Percentiles rank a stretch among this genome's conserved stretches.
Evolutionary conservation across 306 rosid species (phyloP).

Genomic region (Geum urbanum): DNA sequence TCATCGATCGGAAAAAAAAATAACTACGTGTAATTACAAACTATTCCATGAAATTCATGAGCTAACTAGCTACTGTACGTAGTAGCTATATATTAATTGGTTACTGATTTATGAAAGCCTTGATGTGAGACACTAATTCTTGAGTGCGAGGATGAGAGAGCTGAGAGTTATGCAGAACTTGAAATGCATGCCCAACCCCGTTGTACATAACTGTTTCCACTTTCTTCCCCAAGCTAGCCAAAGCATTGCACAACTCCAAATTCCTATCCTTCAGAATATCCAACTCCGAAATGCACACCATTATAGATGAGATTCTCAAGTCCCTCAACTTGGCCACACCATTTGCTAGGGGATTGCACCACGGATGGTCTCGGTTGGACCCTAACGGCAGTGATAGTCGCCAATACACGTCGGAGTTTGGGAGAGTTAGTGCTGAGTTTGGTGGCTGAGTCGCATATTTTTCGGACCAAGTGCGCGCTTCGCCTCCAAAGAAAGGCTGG

Average conservation of each 20-base stretch:
- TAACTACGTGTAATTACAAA: background rate
- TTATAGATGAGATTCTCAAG: slow-evolving; percentile 35
- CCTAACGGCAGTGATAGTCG: slow-evolving; percentile 66
- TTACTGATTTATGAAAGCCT: slow-evolving; percentile 36
- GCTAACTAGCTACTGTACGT: background rate
- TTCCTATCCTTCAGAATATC: slow-evolving; percentile 70
- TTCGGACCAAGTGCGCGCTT: slow-evolving; percentile 58
- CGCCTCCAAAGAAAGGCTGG: slow-evolving; percentile 93
- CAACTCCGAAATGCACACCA: slow-evolving; percentile 71
- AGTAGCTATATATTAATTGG: background rate
- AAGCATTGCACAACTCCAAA: slow-evolving; percentile 52
- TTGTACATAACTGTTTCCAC: slow-evolving; percentile 48
- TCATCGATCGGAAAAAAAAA: background rate
- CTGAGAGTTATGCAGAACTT: slow-evolving; percentile 62
- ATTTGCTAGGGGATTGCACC: slow-evolving; percentile 60
- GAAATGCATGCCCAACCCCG: slow-evolving; percentile 87
- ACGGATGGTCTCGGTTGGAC: slow-evolving; percentile 62
- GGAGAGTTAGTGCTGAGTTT: slow-evolving; percentile 49
- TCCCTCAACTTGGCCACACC: slow-evolving; percentile 42
- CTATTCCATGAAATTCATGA: background rate
- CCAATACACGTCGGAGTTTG: slow-evolving; percentile 69
- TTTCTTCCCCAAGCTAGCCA: slow-evolving; percentile 56
- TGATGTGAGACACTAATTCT: slow-evolving; percentile 59
- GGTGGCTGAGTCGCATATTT: slow-evolving; percentile 43
- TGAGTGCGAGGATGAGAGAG: slow-evolving; percentile 45